phyloP scores from a whole-genome alignment of 352 stramenopile species.

The Phytophthora parvispora region DNA sequence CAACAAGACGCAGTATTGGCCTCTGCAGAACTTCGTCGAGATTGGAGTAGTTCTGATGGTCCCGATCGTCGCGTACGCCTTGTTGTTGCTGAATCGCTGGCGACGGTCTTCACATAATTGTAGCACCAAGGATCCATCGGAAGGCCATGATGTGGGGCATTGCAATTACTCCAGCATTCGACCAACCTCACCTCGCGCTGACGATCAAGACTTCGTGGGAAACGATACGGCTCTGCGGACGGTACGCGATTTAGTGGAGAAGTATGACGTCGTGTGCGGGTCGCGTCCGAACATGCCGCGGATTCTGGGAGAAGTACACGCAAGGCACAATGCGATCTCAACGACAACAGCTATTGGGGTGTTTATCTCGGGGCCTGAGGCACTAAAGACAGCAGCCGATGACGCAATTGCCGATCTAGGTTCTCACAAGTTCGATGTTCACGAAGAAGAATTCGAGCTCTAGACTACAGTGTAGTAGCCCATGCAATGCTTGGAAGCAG shows the following conservation, averaged over 20 bases:
- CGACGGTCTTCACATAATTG: background rate
- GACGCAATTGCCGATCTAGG: slow-evolving; percentile 26
- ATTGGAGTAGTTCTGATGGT: slow-evolving; percentile 45
- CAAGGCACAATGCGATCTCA: slow-evolving; percentile 2
- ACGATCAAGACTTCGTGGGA: background rate
- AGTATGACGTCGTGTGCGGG: slow-evolving; percentile 36
- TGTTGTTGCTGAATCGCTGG: slow-evolving; percentile 31
- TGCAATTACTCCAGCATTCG: slow-evolving; percentile 31
- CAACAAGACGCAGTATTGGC: slow-evolving; percentile 55
- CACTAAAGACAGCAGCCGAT: slow-evolving; percentile 37
- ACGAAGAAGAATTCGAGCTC: slow-evolving; percentile 43
- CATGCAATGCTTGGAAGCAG: no score
- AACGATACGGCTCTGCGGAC: slow-evolving; percentile 24
- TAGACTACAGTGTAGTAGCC: no score
- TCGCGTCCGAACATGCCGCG: slow-evolving; percentile 39
- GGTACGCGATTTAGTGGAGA: slow-evolving; percentile 36
- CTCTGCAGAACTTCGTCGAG: slow-evolving; percentile 59
- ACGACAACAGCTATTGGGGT: slow-evolving; percentile 33
- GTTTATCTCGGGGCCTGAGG: slow-evolving; percentile 52
- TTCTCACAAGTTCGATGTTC: slow-evolving; percentile 26
- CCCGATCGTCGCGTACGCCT: slow-evolving; percentile 32
- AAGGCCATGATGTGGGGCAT: slow-evolving; percentile 2
- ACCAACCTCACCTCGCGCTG: slow-evolving; percentile 15
- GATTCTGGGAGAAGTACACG: slow-evolving; percentile 40
- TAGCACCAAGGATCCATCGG: slow-evolving; percentile 5